A percentile compares a stretch with the other conserved stretches of the same genome.
Conservation (phyloP, 345 rosid species). For the Camelina neglecta region DNA sequence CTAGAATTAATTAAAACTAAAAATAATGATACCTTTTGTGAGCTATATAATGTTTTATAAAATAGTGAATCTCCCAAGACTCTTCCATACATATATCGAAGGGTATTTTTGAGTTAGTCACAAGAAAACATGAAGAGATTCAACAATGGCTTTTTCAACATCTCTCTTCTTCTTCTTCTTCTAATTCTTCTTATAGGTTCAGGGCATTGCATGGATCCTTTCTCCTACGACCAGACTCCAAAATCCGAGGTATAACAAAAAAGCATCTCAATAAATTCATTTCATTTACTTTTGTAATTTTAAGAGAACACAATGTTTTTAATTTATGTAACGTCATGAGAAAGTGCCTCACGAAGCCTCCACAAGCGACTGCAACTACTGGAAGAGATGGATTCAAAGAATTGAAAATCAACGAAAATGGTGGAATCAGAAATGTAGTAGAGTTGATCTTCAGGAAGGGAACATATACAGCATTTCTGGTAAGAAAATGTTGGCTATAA, state of each 20-base stretch:
- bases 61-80: not conserved
- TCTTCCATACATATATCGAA: not conserved
- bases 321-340: not conserved
- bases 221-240: conserved; percentile 56
- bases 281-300: not conserved
- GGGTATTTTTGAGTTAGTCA: not conserved
- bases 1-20: no score
- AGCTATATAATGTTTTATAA: not conserved
- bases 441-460: conserved; percentile 51
- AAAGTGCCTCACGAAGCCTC: conserved; percentile 73
- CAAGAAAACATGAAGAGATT: conserved; percentile 18
- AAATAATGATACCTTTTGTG: not conserved
- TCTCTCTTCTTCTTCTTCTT: conserved; percentile 6
- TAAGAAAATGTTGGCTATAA: conserved; percentile 1
- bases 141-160: conserved; percentile 6
- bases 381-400: conserved; percentile 52
- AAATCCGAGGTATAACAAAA: conserved; percentile 53
- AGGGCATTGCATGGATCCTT: conserved; percentile 37
- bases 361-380: conserved; percentile 33
- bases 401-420: conserved; percentile 47
- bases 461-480: conserved; percentile 63
- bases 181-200: conserved; percentile 5
- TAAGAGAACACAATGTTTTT: not conserved
- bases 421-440: conserved; percentile 38
- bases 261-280: no score